These are phyloP conservation scores for Phaffia tasmanica DNA, from an alignment of 768 basidiomycete genomes.

Conservation along the genomic window DNA sequence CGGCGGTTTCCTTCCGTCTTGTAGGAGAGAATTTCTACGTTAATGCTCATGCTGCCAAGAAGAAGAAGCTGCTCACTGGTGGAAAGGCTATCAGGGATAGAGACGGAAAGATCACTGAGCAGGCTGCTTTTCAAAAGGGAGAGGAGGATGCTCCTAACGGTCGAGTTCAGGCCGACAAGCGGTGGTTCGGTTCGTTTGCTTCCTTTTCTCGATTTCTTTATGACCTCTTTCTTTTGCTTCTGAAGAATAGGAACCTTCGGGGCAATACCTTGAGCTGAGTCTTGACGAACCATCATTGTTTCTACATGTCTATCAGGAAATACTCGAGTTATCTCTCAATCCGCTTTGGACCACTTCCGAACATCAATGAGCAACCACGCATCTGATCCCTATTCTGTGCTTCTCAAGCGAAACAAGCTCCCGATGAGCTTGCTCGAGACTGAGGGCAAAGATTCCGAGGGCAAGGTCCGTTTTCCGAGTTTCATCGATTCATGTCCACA, in stretches of 20 bases:
- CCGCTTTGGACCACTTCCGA: conserved; percentile 89
- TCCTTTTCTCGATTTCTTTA: conserved; percentile 32
- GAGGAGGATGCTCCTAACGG: conserved; percentile 83
- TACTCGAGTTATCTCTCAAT: conserved; percentile 95
- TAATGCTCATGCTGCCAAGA: conserved; percentile 65
- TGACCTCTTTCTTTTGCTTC: background rate
- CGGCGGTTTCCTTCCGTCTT: background rate
- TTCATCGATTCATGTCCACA: background rate
- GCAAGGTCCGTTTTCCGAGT: conserved; percentile 48
- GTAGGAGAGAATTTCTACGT: conserved; percentile 92
- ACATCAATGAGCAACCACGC: conserved; percentile 73
- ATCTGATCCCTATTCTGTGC: conserved; percentile 90
- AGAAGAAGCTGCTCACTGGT: conserved; percentile 84
- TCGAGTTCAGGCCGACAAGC: conserved; percentile 81
- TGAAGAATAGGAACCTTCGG: background rate
- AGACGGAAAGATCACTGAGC: conserved; percentile 83
- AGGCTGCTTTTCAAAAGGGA: conserved; percentile 91
- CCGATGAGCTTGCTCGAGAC: conserved; percentile 85
- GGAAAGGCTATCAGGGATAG: conserved; percentile 83
- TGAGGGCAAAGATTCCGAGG: conserved; percentile 55
- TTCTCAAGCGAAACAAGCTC: conserved; percentile 84
- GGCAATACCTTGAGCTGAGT: background rate
- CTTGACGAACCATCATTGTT: background rate
- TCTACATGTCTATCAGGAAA: conserved; percentile 51
- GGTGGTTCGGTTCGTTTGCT: conserved; percentile 73